Percentiles rank a stretch among this genome's conserved stretches.
phyloP scores from a whole-genome alignment of 345 rosid species.

The Populus ilicifolia region DNA sequence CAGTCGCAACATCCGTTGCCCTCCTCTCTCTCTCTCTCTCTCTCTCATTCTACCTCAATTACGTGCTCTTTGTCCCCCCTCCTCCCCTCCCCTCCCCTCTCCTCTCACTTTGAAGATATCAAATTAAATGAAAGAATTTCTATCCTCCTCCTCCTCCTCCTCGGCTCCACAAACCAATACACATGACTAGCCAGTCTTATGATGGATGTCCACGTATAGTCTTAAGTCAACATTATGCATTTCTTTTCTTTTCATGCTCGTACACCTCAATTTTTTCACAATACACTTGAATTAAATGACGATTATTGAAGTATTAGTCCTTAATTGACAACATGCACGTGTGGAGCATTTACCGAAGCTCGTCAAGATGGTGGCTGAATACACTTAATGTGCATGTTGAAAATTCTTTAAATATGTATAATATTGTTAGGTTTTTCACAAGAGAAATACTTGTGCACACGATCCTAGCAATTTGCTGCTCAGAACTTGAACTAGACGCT shows the following conservation, averaged over 20 bases:
- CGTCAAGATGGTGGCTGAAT: background rate
- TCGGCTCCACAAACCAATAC: background rate
- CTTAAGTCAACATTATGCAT: background rate
- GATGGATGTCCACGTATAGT: background rate
- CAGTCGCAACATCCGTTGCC: slow-evolving; percentile 1
- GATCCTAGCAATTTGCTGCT: background rate
- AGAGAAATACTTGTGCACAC: background rate
- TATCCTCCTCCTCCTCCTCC: background rate
- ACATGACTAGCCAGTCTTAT: background rate
- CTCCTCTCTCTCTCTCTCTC: slow-evolving; percentile 12
- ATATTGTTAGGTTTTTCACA: background rate
- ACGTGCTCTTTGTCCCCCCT: slow-evolving; percentile 48
- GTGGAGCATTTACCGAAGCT: background rate
- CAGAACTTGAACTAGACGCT: background rate
- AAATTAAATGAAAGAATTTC: background rate
- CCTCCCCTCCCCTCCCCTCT: background rate
- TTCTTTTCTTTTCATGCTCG: background rate
- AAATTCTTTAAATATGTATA: background rate
- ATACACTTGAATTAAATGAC: background rate
- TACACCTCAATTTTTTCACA: background rate
- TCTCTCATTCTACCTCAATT: slow-evolving; percentile 20
- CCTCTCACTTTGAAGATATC: background rate
- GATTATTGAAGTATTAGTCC: background rate
- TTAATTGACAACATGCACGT: background rate
- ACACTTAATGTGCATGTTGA: background rate